Conservation (phyloP, 495 filamentous ascomycete genomes). For the Oidiodendron maius region DNA sequence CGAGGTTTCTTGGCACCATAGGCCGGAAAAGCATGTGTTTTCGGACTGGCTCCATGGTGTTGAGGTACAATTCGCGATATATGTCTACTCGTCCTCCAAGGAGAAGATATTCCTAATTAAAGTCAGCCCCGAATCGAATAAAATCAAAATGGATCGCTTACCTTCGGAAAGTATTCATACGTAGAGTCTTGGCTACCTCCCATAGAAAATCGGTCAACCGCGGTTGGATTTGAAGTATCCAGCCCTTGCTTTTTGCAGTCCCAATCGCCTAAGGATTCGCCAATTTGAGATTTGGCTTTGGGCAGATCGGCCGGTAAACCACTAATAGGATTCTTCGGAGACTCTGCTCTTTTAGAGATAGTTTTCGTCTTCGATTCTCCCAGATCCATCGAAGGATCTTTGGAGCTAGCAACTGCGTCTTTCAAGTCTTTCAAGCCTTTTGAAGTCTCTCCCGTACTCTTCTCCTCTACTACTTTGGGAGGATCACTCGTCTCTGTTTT, state of each 20-base stretch:
- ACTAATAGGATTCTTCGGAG: conserved; percentile 6
- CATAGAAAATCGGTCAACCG: conserved; percentile 54
- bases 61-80: conserved; percentile 77
- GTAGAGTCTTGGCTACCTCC: conserved; percentile 85
- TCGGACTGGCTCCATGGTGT: conserved; percentile 60
- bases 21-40: conserved; percentile 78
- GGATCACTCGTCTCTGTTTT: conserved; percentile 8
- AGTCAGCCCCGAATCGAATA: not conserved
- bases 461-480: conserved; percentile 8
- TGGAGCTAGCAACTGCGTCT: not conserved
- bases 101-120: conserved; percentile 50
- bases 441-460: conserved; percentile 1
- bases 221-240: conserved; percentile 32
- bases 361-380: not conserved
- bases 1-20: conserved; percentile 68
- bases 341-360: not conserved
- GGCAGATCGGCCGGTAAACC: conserved; percentile 12
- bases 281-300: conserved; percentile 4
- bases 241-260: conserved; percentile 53
- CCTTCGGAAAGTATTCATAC: conserved; percentile 94
- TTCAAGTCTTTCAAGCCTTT: conserved; percentile 14
- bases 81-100: conserved; percentile 78
- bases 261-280: conserved; percentile 20
- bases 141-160: conserved; percentile 14
- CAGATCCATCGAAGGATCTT: conserved; percentile 2